These are phyloP conservation scores for Papilionanthe hybrid DNA, from an alignment of 116 monocot species.

Conservation along the genomic window DNA sequence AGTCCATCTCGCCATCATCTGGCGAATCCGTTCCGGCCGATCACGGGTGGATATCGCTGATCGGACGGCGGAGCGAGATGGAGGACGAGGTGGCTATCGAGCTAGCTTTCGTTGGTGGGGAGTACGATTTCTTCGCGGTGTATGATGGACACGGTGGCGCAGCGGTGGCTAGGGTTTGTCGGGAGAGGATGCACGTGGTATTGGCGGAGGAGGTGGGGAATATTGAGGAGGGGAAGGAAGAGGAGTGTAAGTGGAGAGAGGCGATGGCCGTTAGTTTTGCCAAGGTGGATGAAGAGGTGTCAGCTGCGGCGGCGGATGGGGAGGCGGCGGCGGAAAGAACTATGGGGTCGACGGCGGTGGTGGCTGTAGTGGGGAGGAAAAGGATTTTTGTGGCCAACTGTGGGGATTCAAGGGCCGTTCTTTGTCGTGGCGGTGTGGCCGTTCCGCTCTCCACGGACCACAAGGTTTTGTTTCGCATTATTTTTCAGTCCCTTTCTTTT, in stretches of 20 bases:
- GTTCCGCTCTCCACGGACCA: constrained; percentile 70
- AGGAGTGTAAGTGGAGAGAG: constrained; percentile 33
- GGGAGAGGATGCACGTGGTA: constrained; percentile 67
- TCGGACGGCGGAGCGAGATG: constrained; percentile 76
- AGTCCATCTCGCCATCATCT: background rate
- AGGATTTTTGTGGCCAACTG: constrained; percentile 71
- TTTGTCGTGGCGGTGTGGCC: constrained; percentile 60
- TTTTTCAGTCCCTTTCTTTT: background rate
- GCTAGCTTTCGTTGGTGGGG: constrained; percentile 19
- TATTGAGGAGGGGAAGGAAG: constrained; percentile 11
- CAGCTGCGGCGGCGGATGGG: constrained; percentile 5
- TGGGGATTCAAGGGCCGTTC: constrained; percentile 77
- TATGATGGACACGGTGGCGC: constrained; percentile 79
- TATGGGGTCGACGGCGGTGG: constrained; percentile 56
- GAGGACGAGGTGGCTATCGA: constrained; percentile 55
- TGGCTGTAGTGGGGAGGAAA: constrained; percentile 47
- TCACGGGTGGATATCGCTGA: constrained; percentile 55
- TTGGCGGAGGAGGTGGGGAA: constrained; percentile 42
- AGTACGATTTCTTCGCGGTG: constrained; percentile 64
- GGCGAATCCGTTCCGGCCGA: background rate
- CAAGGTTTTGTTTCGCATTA: constrained; percentile 35
- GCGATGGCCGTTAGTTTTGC: constrained; percentile 49
- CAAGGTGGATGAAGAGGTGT: constrained; percentile 45
- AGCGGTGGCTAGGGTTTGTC: constrained; percentile 52
- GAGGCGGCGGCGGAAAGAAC: constrained; percentile 14